phyloP scores from a whole-genome alignment of 2,329 filamentous ascomycete genomes.

The Mycosphaerella sp. region DNA sequence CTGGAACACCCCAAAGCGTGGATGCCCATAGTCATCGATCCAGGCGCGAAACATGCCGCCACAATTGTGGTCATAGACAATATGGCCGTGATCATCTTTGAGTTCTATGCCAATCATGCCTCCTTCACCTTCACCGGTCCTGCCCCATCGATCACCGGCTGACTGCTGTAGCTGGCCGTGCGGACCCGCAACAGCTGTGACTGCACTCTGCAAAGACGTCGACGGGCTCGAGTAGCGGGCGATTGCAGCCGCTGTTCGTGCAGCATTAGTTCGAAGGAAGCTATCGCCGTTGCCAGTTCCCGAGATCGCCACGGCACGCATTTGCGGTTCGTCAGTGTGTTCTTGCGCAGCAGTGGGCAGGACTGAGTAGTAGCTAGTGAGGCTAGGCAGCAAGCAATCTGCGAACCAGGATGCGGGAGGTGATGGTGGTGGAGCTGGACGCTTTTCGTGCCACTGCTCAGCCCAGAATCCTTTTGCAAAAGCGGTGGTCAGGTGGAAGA shows the following conservation, averaged over 20 bases:
- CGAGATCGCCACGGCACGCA: constrained; percentile 31
- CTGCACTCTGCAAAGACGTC: constrained; percentile 49
- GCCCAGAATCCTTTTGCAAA: constrained; percentile 88
- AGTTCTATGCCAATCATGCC: constrained; percentile 79
- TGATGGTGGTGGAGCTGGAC: not conserved
- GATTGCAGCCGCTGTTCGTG: constrained; percentile 66
- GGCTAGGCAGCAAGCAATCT: constrained; percentile 27
- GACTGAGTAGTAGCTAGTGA: constrained; percentile 17
- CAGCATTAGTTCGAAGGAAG: constrained; percentile 67
- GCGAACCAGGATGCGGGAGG: constrained; percentile 4
- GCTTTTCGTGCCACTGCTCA: constrained; percentile 60
- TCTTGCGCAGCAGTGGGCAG: constrained; percentile 13
- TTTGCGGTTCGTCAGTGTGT: not conserved
- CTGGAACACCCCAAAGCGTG: constrained; percentile 33
- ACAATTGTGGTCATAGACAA: constrained; percentile 77
- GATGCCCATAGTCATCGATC: constrained; percentile 56
- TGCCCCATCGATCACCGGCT: constrained; percentile 66
- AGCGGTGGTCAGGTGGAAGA: not conserved
- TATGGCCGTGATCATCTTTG: constrained; percentile 43
- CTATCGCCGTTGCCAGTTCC: constrained; percentile 73
- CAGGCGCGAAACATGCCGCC: constrained; percentile 83
- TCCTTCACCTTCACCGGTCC: constrained; percentile 71
- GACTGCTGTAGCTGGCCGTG: constrained; percentile 67
- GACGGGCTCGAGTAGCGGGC: constrained; percentile 52
- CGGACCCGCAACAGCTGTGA: constrained; percentile 61